These are phyloP conservation scores for Suillus sp. DNA, from an alignment of 768 basidiomycete species.

Conservation along the genomic window DNA sequence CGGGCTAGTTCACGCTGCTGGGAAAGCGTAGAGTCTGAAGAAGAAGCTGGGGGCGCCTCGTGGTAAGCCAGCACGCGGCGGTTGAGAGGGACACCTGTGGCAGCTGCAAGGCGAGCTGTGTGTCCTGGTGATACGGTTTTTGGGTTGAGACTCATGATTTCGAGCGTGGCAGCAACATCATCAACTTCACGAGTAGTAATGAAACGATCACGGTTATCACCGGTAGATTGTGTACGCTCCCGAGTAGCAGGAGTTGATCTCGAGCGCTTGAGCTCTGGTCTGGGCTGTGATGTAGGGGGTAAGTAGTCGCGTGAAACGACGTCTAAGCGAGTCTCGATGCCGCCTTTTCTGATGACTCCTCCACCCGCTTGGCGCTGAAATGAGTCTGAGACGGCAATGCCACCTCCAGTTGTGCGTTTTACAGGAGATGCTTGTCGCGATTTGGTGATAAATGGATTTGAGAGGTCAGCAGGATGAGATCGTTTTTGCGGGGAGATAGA, in stretches of 20 bases:
- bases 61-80: conserved; percentile 87
- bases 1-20: conserved; percentile 77
- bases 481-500: conserved; percentile 37
- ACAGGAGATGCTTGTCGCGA: conserved; percentile 65
- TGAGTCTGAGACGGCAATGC: conserved; percentile 52
- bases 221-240: conserved; percentile 33
- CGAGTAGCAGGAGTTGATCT: conserved; percentile 68
- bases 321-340: conserved; percentile 74
- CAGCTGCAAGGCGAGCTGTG: conserved; percentile 74
- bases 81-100: conserved; percentile 74
- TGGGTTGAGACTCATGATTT: conserved; percentile 60
- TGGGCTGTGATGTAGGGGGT: conserved; percentile 50
- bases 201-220: conserved; percentile 63
- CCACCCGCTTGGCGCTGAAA: conserved; percentile 61
- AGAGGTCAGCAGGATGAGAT: conserved; percentile 44
- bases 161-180: conserved; percentile 65
- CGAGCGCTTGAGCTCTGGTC: conserved; percentile 67
- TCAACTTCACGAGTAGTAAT: conserved; percentile 62
- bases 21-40: conserved; percentile 72
- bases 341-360: conserved; percentile 77
- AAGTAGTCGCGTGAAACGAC: conserved; percentile 79
- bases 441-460: conserved; percentile 64
- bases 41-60: conserved; percentile 79
- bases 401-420: conserved; percentile 55
- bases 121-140: conserved; percentile 70